These are phyloP conservation scores for Colletotrichum siamense DNA, from an alignment of 2,329 filamentous ascomycete species.

Conservation along the genomic window DNA sequence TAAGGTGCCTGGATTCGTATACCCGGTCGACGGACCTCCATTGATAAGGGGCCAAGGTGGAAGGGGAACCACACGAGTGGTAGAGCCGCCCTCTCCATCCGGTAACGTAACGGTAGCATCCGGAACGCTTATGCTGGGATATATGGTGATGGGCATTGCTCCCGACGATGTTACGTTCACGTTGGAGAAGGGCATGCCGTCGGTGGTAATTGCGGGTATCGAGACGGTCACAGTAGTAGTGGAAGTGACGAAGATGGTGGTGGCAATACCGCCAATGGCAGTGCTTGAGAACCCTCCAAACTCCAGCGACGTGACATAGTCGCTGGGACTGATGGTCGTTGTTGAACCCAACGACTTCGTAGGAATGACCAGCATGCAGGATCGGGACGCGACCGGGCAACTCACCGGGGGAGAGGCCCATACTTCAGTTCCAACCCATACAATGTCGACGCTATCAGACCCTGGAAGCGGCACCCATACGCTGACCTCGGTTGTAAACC, in stretches of 20 bases:
- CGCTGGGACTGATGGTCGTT: conserved; percentile 22
- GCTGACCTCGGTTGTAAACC: conserved; percentile 29
- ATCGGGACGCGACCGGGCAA: conserved; percentile 6
- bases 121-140: conserved; percentile 20
- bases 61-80: conserved; percentile 21
- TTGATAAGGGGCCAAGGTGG: conserved; percentile 26
- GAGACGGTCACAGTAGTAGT: conserved; percentile 21
- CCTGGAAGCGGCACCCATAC: conserved; percentile 29
- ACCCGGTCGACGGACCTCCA: not conserved
- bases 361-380: conserved; percentile 28
- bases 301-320: conserved; percentile 25
- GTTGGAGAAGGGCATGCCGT: conserved; percentile 23
- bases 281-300: conserved; percentile 21
- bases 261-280: not conserved
- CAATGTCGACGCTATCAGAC: conserved; percentile 21
- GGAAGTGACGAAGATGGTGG: not conserved
- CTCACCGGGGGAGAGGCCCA: conserved; percentile 11
- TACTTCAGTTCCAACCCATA: conserved; percentile 26
- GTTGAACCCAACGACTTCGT: conserved; percentile 17
- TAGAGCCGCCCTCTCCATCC: conserved; percentile 21
- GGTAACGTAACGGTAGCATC: conserved; percentile 19
- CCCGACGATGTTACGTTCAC: conserved; percentile 21
- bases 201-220: conserved; percentile 4
- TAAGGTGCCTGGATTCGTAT: not conserved
- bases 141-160: not conserved